Evolutionary conservation across 805 yeast species (phyloP), one percentile per base, ranked within the genome.

Genomic region (Wickerhamiella domercqiae): DNA sequence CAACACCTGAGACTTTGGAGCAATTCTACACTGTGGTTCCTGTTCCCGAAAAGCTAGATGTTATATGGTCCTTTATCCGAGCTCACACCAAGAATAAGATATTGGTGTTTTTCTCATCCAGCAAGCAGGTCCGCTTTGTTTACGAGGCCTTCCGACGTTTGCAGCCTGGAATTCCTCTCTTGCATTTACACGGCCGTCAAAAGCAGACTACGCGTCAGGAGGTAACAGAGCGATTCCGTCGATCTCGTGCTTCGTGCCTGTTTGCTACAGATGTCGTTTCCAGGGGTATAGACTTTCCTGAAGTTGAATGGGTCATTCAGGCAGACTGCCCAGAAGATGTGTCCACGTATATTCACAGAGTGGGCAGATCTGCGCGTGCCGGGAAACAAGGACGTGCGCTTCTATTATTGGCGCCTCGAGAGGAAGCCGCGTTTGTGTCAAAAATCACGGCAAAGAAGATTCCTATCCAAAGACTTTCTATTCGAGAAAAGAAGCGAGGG

Each of bases 261-360:
- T 74, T 83, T 52, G 90, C 94, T 0, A 83, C 95, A 0, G 95
- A 83, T 59, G 77, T 83, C 32, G 94, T 82, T 9, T 94, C 95
- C 1, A 65, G 95, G 54, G 95, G 95, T 14, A 69, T 83, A 29
- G 95, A 83, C 56, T 82, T 84, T 57, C 94, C 95, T 0, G 80
- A 86, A 4, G 80, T 83, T 35, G 93, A 84, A 52, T 83, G 95
- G 95, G 94, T 83, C n/a, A 64, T 83, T 6, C 95, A 83, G 55
- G 67, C 82, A 1, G 95, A 83, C 53, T 80, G 93, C 49, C 94
- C 95, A 0, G 95, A 83, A 53, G 93, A 81, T 56, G 68, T 73
- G 2, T 82, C 84, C 21, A 84, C 95, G 0, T 83, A 84, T 56
- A 80, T 83, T 37, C 95, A 83, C 50, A 66, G 95, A 51, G 95